phyloP scores from a whole-genome alignment of 2,329 filamentous ascomycete genomes.

The Phyllosticta paracitricarpa region DNA sequence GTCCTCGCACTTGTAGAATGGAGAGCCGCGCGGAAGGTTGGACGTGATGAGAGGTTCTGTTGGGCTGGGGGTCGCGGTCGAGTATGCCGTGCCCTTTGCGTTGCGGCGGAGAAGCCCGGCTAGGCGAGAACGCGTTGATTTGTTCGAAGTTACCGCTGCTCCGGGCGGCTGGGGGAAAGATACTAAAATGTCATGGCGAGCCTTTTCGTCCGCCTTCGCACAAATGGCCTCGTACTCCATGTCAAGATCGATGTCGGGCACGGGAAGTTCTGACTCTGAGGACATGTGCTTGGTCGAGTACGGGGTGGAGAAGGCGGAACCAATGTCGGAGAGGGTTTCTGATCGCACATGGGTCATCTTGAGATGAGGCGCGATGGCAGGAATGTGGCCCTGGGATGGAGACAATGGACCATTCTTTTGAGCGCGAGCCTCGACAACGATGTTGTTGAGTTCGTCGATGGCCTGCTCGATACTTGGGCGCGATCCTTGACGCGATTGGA shows the following conservation, averaged over 20 bases:
- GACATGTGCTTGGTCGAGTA: constrained; percentile 12
- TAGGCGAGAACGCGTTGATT: not conserved
- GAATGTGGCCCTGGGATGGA: constrained; percentile 31
- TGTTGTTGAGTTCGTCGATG: constrained; percentile 39
- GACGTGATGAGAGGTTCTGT: not conserved
- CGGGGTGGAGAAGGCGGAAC: constrained; percentile 36
- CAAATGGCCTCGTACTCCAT: not conserved
- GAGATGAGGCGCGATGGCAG: constrained; percentile 37
- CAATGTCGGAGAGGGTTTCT: constrained; percentile 39
- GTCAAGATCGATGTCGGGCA: not conserved
- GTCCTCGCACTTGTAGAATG: not conserved
- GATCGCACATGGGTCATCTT: constrained; percentile 33
- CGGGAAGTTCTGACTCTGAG: not conserved
- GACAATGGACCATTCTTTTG: constrained; percentile 19
- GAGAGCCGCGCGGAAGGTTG: not conserved
- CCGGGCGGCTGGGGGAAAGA: not conserved
- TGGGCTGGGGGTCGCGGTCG: not conserved
- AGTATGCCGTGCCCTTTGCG: not conserved
- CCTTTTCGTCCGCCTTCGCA: not conserved
- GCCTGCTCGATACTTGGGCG: constrained; percentile 34
- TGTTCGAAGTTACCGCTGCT: not conserved
- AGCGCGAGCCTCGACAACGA: constrained; percentile 36
- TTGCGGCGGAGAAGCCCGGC: not conserved
- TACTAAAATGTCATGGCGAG: not conserved
- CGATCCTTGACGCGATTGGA: constrained; percentile 26